Evolutionary conservation across 441 rosid species (phyloP).

Genomic region (Mallotus repandus): DNA sequence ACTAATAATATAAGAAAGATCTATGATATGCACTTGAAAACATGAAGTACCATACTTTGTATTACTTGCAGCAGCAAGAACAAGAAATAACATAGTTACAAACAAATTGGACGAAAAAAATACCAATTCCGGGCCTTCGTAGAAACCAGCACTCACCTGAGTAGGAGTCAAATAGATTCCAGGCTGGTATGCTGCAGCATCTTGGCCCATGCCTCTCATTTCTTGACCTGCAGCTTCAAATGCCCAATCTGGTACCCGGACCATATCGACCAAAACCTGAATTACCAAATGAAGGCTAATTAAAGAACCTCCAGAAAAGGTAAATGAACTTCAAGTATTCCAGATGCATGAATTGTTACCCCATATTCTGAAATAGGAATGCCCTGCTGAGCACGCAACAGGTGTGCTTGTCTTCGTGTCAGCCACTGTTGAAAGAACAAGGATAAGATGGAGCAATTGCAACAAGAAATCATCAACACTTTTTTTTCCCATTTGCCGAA

Average conservation of each 20-base stretch:
- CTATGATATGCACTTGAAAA: background rate
- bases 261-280: conserved; percentile 91
- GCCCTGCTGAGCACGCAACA: conserved; percentile 93
- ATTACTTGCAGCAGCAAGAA: background rate
- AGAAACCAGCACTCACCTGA: conserved; percentile 51
- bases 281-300: conserved; percentile 14
- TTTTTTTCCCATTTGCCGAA: background rate
- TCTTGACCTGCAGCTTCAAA: conserved; percentile 99
- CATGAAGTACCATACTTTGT: background rate
- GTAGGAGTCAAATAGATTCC: conserved; percentile 91
- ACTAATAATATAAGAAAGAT: background rate
- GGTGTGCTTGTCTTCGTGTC: conserved; percentile 79
- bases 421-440: conserved; percentile 59
- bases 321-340: background rate
- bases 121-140: conserved; percentile 4
- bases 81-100: background rate
- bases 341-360: conserved; percentile 42
- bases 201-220: conserved; percentile 92
- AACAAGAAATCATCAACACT: conserved; percentile 5
- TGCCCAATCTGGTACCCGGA: conserved; percentile 97
- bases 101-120: background rate
- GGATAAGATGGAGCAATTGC: conserved; percentile 3
- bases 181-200: conserved; percentile 89
- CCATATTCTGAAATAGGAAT: conserved; percentile 94
- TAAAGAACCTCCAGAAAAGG: conserved; percentile 4